Conservation (phyloP, 148 eudicot genomes). For the Rhododendron griersonianum region DNA sequence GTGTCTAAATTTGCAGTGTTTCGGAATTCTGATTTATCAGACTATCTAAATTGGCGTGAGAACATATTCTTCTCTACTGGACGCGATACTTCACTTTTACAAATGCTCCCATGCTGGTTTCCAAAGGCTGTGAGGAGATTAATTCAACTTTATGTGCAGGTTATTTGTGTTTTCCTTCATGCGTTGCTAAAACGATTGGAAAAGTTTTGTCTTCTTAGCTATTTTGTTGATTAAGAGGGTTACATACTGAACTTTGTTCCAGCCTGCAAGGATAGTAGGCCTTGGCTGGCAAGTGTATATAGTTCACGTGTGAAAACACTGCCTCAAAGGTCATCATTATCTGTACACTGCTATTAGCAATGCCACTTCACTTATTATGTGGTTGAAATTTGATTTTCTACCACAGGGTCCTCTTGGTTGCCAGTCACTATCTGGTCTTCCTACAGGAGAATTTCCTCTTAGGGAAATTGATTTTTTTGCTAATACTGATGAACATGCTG, state of each 20-base stretch:
- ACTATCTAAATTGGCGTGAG: constrained; percentile 87
- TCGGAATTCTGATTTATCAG: constrained; percentile 62
- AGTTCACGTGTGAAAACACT: not conserved
- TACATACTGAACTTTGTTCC: not conserved
- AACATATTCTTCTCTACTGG: constrained; percentile 78
- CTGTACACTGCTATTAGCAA: not conserved
- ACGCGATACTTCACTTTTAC: constrained; percentile 80
- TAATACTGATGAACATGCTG: constrained; percentile 53
- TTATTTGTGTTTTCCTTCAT: constrained; percentile 21
- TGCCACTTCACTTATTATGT: constrained; percentile 2
- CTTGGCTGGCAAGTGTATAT: not conserved
- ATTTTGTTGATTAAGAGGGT: constrained; percentile 2
- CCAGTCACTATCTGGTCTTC: constrained; percentile 64
- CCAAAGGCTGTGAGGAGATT: constrained; percentile 75
- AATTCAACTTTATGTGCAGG: constrained; percentile 95
- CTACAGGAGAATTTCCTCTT: constrained; percentile 54
- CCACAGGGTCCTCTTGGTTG: constrained; percentile 94
- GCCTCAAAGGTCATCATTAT: not conserved
- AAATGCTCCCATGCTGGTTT: constrained; percentile 97
- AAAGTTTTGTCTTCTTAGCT: not conserved
- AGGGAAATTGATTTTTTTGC: constrained; percentile 49
- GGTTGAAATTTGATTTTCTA: not conserved
- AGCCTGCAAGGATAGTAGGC: not conserved
- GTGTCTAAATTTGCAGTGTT: constrained; percentile 23
- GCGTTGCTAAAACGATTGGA: not conserved